Base-by-base conservation (phyloP, 176 grass and related monocot genomes). In the Zoysia japonica region DNA sequence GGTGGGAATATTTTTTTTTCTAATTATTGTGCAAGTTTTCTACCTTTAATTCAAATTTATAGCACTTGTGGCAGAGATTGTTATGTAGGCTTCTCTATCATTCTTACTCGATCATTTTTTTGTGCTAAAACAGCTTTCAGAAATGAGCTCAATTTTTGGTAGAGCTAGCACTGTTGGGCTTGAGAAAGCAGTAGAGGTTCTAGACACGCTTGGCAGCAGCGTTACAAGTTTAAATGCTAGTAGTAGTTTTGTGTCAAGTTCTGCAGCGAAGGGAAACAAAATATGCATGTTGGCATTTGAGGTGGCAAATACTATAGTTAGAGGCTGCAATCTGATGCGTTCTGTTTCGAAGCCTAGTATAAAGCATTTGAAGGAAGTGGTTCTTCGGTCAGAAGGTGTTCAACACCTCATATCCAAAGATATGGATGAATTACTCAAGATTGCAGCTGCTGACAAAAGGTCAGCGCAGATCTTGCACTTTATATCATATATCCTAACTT, bases 271-370 rank as follows among this genome's bases (percentile, higher is more conserved):
- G 81, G 88, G 82, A 70, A 93, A 89, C 75, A 91, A 80, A 87
- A 99, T 99, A 89, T 84, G 73, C 46, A 93, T 99, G 87, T 78
- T 99, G 81, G 86, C 96, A 71, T 99, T 99, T 75, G 96, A 99
- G 85, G 90, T 99, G 56, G 96, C 92, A 72, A 99, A 99, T 59
- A 99, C 96, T 20, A 77, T 99, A 78, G 96, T 91, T 81, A 95
- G 93, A 87, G 92, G 92, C 61, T 90, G 79, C 68, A 99, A 88
- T 89, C 78, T 99, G 61, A 93, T 99, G 92, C 90, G 76, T 76
- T 95, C 96, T 70, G 82, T 99, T 67, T 96, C 96, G 5, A 89
- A 93, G 80, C 68, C 90, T 64, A 96, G 75, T 80, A 85, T 96
- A 75, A 93, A 83, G 47, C 86, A 95, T 89, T 84, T 99, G 67